Evolutionary conservation across 192 early-diverging fungal genomes (phyloP).

Genomic region (Blastocladiella britannica): DNA sequence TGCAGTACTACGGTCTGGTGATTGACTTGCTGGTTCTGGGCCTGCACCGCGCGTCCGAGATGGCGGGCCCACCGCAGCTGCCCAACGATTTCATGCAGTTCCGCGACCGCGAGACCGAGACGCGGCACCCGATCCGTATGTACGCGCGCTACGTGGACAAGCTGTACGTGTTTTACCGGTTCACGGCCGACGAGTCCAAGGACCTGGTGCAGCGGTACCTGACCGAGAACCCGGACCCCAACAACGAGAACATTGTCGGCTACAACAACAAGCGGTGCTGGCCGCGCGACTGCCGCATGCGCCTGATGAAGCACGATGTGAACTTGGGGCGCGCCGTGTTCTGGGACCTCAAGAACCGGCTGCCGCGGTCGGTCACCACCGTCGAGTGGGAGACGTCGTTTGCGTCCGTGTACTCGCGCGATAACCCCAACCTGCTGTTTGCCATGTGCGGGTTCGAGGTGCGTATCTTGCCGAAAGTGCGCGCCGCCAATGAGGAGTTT

Average conservation of each 20-base stretch:
- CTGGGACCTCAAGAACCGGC: conserved; percentile 97
- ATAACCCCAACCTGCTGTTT: conserved; percentile 95
- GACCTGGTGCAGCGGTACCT: conserved; percentile 91
- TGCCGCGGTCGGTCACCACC: conserved; percentile 88
- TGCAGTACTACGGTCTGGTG: conserved; percentile 97
- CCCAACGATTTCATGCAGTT: conserved; percentile 97
- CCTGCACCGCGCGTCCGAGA: conserved; percentile 81
- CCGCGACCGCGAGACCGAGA: conserved; percentile 72
- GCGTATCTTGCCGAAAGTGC: conserved; percentile 80
- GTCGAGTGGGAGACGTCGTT: conserved; percentile 91
- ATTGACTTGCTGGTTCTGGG: conserved; percentile 86
- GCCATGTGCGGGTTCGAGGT: conserved; percentile 87
- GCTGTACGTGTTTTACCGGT: conserved; percentile 83
- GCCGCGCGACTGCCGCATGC: conserved; percentile 98
- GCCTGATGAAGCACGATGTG: conserved; percentile 96
- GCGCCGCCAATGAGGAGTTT: conserved; percentile 68
- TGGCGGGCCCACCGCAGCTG: conserved; percentile 78
- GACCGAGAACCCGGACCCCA: conserved; percentile 96
- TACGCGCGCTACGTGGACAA: conserved; percentile 89
- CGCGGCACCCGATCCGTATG: conserved; percentile 85
- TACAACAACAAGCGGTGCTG: conserved; percentile 98
- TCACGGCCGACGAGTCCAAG: conserved; percentile 77
- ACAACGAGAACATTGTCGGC: conserved; percentile 94
- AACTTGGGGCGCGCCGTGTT: conserved; percentile 93
- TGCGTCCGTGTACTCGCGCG: conserved; percentile 85